Conservation (phyloP, 2,329 filamentous ascomycete genomes). For the Furcasterigmium furcatum region DNA sequence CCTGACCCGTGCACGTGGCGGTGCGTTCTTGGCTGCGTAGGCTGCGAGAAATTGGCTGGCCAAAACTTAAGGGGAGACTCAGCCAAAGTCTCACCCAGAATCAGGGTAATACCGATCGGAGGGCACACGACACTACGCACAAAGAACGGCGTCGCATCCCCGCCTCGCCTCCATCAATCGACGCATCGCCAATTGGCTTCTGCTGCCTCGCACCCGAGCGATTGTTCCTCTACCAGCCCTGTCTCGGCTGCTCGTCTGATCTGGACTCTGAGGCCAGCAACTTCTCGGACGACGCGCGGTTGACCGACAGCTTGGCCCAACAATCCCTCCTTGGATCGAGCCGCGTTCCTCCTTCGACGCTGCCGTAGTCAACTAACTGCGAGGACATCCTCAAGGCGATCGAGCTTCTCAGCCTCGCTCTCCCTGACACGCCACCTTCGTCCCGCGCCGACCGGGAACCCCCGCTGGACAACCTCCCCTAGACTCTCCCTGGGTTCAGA, state of each 20-base stretch:
- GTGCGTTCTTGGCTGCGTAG: not conserved
- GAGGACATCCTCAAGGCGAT: no score
- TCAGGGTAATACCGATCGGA: conserved; percentile 1
- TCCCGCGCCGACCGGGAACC: no score
- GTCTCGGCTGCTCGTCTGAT: not conserved
- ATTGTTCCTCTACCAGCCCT: not conserved
- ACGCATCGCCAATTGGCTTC: not conserved
- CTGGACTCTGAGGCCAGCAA: no score
- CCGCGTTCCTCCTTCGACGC: no score
- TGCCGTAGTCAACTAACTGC: no score
- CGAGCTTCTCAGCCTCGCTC: no score
- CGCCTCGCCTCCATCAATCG: not conserved
- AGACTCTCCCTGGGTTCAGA: no score
- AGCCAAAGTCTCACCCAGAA: not conserved
- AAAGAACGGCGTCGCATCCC: not conserved
- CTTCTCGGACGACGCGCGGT: not conserved
- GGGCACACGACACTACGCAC: conserved; percentile 3
- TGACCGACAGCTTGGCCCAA: not conserved
- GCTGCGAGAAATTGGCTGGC: conserved; percentile 5
- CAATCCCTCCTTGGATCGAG: no score
- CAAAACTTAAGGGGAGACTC: conserved; percentile 4
- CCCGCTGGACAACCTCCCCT: no score
- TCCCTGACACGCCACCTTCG: no score
- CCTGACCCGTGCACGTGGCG: conserved; percentile 1
- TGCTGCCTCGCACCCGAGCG: not conserved